These are phyloP conservation scores for Diaporthe vaccinii DNA, from an alignment of 2,329 filamentous ascomycete species.

Conservation along the genomic window DNA sequence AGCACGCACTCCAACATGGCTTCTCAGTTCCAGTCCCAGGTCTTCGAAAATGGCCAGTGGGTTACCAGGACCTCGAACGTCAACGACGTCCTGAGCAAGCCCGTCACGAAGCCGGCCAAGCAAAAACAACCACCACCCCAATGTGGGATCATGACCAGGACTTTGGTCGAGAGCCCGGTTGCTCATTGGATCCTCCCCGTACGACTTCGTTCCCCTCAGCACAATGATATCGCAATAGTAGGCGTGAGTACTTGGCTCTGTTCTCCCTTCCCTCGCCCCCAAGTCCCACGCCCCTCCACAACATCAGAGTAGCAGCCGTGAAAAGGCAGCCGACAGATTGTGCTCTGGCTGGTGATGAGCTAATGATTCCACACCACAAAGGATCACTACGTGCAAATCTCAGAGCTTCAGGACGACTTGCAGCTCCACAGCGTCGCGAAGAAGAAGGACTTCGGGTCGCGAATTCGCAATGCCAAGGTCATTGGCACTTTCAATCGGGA, in stretches of 20 bases:
- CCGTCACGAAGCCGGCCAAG: conserved; percentile 48
- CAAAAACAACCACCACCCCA: conserved; percentile 59
- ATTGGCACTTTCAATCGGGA: conserved; percentile 68
- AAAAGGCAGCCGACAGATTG: not conserved
- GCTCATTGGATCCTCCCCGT: conserved; percentile 84
- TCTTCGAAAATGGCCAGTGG: conserved; percentile 69
- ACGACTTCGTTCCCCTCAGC: conserved; percentile 76
- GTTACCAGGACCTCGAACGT: conserved; percentile 66
- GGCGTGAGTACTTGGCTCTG: conserved; percentile 67
- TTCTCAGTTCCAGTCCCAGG: conserved; percentile 69
- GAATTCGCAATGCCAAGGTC: conserved; percentile 83
- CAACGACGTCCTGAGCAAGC: conserved; percentile 57
- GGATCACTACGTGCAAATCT: conserved; percentile 86
- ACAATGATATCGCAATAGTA: conserved; percentile 89
- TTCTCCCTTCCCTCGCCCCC: not conserved
- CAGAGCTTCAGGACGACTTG: conserved; percentile 77
- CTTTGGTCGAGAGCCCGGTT: conserved; percentile 81
- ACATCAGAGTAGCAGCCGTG: conserved; percentile 2
- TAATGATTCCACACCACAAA: conserved; percentile 48
- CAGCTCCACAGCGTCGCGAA: conserved; percentile 82
- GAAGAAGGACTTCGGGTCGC: conserved; percentile 82
- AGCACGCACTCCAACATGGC: conserved; percentile 53
- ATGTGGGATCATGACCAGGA: conserved; percentile 83
- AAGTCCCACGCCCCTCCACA: conserved; percentile 15
- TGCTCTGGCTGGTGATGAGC: conserved; percentile 43